phyloP scores from a whole-genome alignment of 78 protist genomes.

The Monosiga brevicollis region DNA sequence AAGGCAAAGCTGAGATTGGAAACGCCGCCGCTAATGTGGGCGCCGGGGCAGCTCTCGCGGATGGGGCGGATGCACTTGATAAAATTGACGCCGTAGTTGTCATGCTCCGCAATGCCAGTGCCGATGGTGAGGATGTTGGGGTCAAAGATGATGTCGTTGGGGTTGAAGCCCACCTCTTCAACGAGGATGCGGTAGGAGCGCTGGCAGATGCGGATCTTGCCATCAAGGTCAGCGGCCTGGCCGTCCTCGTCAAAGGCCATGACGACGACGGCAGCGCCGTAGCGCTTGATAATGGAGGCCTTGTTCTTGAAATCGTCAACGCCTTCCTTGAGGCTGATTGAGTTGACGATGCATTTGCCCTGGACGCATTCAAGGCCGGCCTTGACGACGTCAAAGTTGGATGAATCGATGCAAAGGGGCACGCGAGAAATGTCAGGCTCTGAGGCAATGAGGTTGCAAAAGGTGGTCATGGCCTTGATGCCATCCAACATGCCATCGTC shows the following conservation, averaged over 20 bases:
- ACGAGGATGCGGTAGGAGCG: conserved; percentile 83
- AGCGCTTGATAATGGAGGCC: conserved; percentile 67
- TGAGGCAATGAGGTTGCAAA: conserved; percentile 72
- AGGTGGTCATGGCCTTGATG: conserved; percentile 69
- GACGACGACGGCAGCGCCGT: conserved; percentile 88
- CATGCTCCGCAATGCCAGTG: conserved; percentile 96
- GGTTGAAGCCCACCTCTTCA: conserved; percentile 66
- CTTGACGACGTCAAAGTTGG: conserved; percentile 83
- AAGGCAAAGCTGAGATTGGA: conserved; percentile 96
- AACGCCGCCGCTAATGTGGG: conserved; percentile 87
- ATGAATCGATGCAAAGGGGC: conserved; percentile 94
- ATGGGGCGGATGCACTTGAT: conserved; percentile 73
- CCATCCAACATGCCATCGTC: conserved; percentile 97
- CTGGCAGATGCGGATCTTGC: conserved; percentile 78
- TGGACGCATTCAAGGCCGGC: conserved; percentile 86
- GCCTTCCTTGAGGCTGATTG: conserved; percentile 90
- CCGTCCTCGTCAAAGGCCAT: conserved; percentile 98
- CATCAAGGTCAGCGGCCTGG: conserved; percentile 78
- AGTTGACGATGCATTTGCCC: conserved; percentile 94
- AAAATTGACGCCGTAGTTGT: conserved; percentile 88
- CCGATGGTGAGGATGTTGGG: conserved; percentile 93
- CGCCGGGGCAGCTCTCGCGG: conserved; percentile 42
- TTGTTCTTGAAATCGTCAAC: conserved; percentile 78
- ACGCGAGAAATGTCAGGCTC: conserved; percentile 92
- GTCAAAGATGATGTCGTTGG: conserved; percentile 95